phyloP scores from a whole-genome alignment of 1,284 basidiomycete genomes.

The Puccinia polysora region DNA sequence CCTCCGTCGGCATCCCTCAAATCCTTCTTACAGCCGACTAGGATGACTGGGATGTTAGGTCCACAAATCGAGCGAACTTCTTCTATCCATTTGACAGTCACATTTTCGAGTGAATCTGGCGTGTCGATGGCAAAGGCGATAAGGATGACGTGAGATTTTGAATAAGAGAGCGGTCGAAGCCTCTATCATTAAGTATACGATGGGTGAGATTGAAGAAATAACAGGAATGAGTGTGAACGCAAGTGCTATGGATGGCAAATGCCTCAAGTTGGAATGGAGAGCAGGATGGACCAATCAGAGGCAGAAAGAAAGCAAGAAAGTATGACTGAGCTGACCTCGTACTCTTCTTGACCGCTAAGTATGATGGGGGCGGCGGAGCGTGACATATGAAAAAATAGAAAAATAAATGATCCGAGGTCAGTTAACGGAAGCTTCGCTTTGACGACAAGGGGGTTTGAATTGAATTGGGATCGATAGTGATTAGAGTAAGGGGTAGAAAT shows the following conservation, averaged over 20 bases:
- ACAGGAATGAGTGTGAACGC: no score
- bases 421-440: no score
- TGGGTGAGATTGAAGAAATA: constrained; percentile 35
- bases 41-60: constrained; percentile 56
- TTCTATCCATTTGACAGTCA: constrained; percentile 95
- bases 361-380: constrained; percentile 28
- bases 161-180: constrained; percentile 89
- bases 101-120: constrained; percentile 93
- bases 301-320: no score
- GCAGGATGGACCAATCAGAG: no score
- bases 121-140: constrained; percentile 96
- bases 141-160: constrained; percentile 95
- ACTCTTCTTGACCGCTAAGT: constrained; percentile 91
- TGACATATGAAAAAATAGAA: constrained; percentile 5
- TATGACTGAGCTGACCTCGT: constrained; percentile 70
- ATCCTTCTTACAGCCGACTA: constrained; percentile 55
- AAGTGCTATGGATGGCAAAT: no score
- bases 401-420: constrained; percentile 9
- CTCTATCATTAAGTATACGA: constrained; percentile 58
- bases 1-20: constrained; percentile 48
- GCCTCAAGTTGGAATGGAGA: no score
- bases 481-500: constrained; percentile 44
- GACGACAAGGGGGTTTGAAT: no score
- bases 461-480: no score
- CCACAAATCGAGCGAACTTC: constrained; percentile 91